Conservation (phyloP, 2,329 filamentous ascomycete genomes). For the Bipolaris cookei region DNA sequence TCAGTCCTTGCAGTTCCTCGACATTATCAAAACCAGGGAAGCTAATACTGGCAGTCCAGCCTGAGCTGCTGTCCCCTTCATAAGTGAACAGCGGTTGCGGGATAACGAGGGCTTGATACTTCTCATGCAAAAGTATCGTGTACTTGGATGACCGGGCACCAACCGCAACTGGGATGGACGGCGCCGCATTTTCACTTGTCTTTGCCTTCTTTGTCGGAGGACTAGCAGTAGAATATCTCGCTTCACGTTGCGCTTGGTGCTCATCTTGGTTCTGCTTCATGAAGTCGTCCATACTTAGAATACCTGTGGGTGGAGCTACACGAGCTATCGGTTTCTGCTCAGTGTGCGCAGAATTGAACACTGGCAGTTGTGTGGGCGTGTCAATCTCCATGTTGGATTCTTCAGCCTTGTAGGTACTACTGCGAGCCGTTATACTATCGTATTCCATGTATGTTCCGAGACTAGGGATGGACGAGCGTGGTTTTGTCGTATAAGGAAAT, state of each 20-base stretch:
- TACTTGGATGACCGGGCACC: slow-evolving; percentile 30
- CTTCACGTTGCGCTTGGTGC: slow-evolving; percentile 14
- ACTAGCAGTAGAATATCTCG: background rate
- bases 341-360: background rate
- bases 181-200: background rate
- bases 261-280: slow-evolving; percentile 16
- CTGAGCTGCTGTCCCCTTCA: slow-evolving; percentile 12
- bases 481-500: background rate
- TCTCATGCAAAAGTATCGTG: slow-evolving; percentile 33
- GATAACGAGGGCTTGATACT: slow-evolving; percentile 33
- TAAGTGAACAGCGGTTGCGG: slow-evolving; percentile 32
- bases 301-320: slow-evolving; percentile 1
- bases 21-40: slow-evolving; percentile 28
- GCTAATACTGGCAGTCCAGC: slow-evolving; percentile 32
- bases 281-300: slow-evolving; percentile 32
- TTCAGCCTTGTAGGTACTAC: background rate
- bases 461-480: background rate
- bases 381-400: slow-evolving; percentile 20
- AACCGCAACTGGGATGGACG: slow-evolving; percentile 26
- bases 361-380: background rate
- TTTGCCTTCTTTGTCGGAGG: slow-evolving; percentile 16
- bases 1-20: slow-evolving; percentile 24
- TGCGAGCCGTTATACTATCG: background rate
- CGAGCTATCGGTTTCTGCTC: background rate
- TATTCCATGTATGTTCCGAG: background rate